Conservation (phyloP, 2,329 filamentous ascomycete species). For the Aspergillus pseudoglaucus region DNA sequence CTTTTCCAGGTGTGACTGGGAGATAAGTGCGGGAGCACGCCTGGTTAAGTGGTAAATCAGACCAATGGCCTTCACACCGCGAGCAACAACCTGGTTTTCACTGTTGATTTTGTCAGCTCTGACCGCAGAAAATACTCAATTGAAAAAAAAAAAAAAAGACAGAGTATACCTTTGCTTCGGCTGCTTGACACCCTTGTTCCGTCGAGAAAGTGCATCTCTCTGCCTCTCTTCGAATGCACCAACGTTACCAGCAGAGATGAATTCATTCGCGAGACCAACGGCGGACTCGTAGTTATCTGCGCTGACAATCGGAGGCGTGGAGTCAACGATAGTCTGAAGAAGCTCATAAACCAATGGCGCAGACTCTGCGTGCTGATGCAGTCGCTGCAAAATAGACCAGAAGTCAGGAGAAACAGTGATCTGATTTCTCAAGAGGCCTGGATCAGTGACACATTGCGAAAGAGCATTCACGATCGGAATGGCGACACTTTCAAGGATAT, state of each 20-base stretch:
- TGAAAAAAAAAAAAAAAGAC: constrained; percentile 4
- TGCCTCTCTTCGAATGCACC: constrained; percentile 65
- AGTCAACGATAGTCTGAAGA: constrained; percentile 68
- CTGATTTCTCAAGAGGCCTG: constrained; percentile 75
- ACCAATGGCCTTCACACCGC: constrained; percentile 73
- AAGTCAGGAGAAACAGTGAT: constrained; percentile 96
- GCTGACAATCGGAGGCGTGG: constrained; percentile 72
- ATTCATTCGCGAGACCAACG: constrained; percentile 77
- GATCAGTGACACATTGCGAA: constrained; percentile 68
- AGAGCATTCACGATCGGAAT: constrained; percentile 72
- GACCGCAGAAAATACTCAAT: background rate
- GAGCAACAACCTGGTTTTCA: constrained; percentile 65
- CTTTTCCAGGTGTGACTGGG: constrained; percentile 85
- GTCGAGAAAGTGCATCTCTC: constrained; percentile 49
- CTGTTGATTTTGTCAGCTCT: constrained; percentile 31
- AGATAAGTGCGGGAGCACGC: constrained; percentile 78
- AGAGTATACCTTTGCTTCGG: constrained; percentile 50
- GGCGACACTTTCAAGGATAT: constrained; percentile 68
- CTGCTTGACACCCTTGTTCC: constrained; percentile 48
- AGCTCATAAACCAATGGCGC: constrained; percentile 78
- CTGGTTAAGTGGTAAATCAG: constrained; percentile 76
- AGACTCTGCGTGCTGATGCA: constrained; percentile 64
- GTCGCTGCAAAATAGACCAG: constrained; percentile 77
- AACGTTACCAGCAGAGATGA: constrained; percentile 74
- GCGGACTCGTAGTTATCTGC: constrained; percentile 94